Evolutionary conservation across 2,329 filamentous ascomycete species (phyloP), one percentile per base, ranked within the genome.

Genomic region (Aspergillus candidus): DNA sequence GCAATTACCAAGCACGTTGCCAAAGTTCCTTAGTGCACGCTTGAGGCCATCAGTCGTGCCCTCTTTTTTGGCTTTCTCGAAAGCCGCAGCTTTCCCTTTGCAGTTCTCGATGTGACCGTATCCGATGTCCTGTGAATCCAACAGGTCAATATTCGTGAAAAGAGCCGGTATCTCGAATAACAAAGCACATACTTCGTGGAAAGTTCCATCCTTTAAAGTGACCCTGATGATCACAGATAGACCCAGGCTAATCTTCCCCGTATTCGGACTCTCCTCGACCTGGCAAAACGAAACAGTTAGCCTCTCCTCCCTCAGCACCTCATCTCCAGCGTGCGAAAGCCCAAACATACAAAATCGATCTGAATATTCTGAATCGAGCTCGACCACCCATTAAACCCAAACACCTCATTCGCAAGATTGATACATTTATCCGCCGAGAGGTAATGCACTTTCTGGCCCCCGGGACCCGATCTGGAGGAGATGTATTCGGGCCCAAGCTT

Each of bases 11-110:
- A 98, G 74, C 12, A 97, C 85, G 58, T 97, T 97, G 47, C 93
- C 93, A 67, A 98, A 98, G 51, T 83, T 96, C 47, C 91, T 79
- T 58, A 98, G 64, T 1, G 93, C 82, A 53, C 93, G 79, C 69
- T 98, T 98, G 61, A 98, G 64, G 1, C 83, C 93, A 69, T 98
- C 93, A 8, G 94, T 97, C 3, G 89, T 94, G 6, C 88, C 94
- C 71, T 97, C 90, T 66, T 98, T 98, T 73, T 97, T 98, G 1
- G 93, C 90, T 69, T 98, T 98, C 65, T 98, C 93, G 59, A 97
- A 98, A 0, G 91, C 93, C 40, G 87, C 85, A 3, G 90, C 91
- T 70, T 98, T 98, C 44, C 88, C 86, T 68, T 91, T 94, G 66
- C 84, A 88, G 60, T 98, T 98, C 66, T 97, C 91, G 56, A 94